A percentile compares a stretch with the other conserved stretches of the same genome.
These are phyloP conservation scores for Claviceps sorghi DNA, from an alignment of 2,329 filamentous ascomycete genomes.

Conservation along the genomic window DNA sequence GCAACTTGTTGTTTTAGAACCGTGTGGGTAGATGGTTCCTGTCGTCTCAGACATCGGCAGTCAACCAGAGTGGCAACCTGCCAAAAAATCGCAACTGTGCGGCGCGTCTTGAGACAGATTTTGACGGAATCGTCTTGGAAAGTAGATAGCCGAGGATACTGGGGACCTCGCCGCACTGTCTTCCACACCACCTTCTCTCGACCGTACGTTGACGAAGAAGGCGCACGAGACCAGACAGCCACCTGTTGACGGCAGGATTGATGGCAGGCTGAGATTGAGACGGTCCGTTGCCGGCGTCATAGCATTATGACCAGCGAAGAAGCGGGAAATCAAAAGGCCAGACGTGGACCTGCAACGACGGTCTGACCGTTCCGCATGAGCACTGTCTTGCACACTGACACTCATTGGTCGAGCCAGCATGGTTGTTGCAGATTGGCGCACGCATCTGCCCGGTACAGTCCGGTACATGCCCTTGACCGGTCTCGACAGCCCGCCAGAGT, in stretches of 20 bases:
- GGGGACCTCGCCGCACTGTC: too few relatives aligned
- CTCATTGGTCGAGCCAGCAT: constrained; percentile 3
- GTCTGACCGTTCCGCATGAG: constrained; percentile 1
- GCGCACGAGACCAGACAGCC: neutral
- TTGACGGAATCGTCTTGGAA: too few relatives aligned
- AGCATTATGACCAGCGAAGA: neutral
- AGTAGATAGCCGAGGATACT: too few relatives aligned
- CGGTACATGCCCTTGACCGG: neutral
- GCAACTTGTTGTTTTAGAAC: neutral
- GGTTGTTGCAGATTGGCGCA: constrained; percentile 2
- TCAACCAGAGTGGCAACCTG: too few relatives aligned
- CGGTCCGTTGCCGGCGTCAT: neutral
- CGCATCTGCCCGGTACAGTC: neutral
- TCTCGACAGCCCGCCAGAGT: neutral
- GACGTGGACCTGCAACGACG: neutral
- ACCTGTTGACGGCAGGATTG: neutral
- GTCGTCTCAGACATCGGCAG: neutral
- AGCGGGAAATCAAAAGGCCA: neutral
- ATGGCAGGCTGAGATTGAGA: neutral
- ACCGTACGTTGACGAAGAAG: neutral
- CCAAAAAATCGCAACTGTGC: too few relatives aligned
- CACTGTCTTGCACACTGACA: neutral
- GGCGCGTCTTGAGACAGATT: too few relatives aligned
- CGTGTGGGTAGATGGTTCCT: neutral
- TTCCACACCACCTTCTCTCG: neutral